Base-by-base conservation (phyloP, 805 yeast species). In the Citeromyces nyonsensis region DNA sequence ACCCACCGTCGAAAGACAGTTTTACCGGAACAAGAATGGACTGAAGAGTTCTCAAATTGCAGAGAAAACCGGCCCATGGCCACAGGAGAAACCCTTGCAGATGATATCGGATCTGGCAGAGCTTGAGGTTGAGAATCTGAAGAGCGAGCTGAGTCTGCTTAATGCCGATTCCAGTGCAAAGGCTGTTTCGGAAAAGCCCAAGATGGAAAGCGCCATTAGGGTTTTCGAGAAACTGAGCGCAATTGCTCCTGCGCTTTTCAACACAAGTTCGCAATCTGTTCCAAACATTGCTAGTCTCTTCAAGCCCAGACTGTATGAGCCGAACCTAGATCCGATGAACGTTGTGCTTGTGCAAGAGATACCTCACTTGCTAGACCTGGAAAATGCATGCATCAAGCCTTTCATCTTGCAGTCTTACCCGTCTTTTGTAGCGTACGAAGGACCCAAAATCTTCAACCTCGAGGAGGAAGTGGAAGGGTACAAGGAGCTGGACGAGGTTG, bases 251-350 rank as follows among this genome's bases (percentile, higher is more conserved):
- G 49, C 58, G 30, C 59, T 88, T 40, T 61, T 86, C 47, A 65
- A 72, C 30, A 58, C 73, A 6, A 47, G 52, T 13, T 57, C 74
- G 6, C 56, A 58, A 12, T 58, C 69, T 7, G 67, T 81, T 47
- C 82, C 80, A 47, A 73, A 78, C 41, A 59, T 66, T 35, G 59
- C 57, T 3, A 73, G 74, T 35, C 54, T 83, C 28, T 66, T 80
- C 44, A 65, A 73, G 33, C 88, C 95, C 36, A 69, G 88, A 43
- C 57, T 88, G 33, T 69, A 59, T 40, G 65, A 74, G 40, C 88
- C 95, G 4, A 97, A 91, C 51, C 57, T 91, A 41, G 93, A 84
- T 51, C 97, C 98, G 14, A 63, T 86, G 69, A 88, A 88, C 48
- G 82, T 83, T 15, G 53, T 54, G n/a, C 56, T 62, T 27, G 37